Percentiles rank a stretch among this genome's conserved stretches.
phyloP scores from a whole-genome alignment of 345 rosid genomes.

The Gossypium herbaceum region DNA sequence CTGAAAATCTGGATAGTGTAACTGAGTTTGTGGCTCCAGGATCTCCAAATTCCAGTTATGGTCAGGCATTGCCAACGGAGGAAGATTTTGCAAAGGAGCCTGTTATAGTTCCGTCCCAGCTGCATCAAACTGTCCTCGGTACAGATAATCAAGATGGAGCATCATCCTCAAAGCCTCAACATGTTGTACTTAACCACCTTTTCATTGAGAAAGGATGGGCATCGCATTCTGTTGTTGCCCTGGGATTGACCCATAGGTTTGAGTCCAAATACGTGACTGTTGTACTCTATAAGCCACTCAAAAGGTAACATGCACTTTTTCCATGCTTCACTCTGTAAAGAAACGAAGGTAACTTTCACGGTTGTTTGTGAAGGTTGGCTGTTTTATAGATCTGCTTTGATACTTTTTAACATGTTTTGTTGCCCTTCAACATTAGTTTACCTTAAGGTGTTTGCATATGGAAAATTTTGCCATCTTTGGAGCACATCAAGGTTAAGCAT shows the following conservation, averaged over 20 bases:
- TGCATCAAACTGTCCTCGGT: conserved; percentile 60
- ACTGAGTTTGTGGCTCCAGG: conserved; percentile 71
- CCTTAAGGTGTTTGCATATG: not conserved
- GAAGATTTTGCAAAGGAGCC: conserved; percentile 90
- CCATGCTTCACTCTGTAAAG: conserved; percentile 24
- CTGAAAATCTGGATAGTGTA: conserved; percentile 74
- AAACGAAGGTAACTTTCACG: conserved; percentile 7
- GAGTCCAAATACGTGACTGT: conserved; percentile 88
- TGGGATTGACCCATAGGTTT: conserved; percentile 85
- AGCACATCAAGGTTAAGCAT: not conserved
- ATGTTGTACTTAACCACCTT: conserved; percentile 83
- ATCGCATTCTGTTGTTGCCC: conserved; percentile 66
- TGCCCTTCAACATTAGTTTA: not conserved
- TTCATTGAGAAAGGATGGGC: conserved; percentile 78
- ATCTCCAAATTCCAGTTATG: conserved; percentile 75
- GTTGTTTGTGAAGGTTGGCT: conserved; percentile 14
- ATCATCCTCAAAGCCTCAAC: conserved; percentile 63
- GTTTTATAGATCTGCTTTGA: conserved; percentile 25
- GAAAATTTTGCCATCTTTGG: not conserved
- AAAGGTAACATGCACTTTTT: conserved; percentile 34
- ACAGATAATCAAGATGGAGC: conserved; percentile 41
- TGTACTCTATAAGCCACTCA: conserved; percentile 77
- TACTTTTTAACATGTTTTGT: not conserved
- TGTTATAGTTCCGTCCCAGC: conserved; percentile 58
- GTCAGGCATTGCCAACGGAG: conserved; percentile 51